These are phyloP conservation scores for Beauveria sp. DNA, from an alignment of 2,329 filamentous ascomycete species.

Conservation along the genomic window DNA sequence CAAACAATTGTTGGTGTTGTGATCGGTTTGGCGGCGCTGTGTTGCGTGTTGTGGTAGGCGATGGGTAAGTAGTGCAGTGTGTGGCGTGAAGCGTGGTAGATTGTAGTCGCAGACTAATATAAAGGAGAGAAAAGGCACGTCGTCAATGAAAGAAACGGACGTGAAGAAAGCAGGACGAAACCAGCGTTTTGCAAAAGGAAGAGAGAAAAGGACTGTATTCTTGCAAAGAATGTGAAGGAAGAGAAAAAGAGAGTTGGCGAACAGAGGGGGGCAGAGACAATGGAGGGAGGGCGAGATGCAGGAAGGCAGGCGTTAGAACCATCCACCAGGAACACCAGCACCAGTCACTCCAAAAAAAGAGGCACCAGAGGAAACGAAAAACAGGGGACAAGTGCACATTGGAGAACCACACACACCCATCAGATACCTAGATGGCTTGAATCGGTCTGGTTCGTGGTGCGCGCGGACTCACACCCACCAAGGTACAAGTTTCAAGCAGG, in stretches of 20 bases:
- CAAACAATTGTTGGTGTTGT: neutral
- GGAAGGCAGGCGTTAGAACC: neutral
- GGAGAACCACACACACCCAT: no score
- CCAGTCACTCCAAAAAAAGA: neutral
- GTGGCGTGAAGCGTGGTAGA: neutral
- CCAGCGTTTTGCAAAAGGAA: slow-evolving; percentile 8
- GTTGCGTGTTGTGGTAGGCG: neutral
- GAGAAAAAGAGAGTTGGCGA: neutral
- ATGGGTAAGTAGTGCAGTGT: neutral
- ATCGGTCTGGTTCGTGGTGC: no score
- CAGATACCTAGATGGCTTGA: no score
- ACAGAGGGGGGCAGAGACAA: neutral
- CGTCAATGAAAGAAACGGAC: slow-evolving; percentile 7
- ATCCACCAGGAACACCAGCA: neutral
- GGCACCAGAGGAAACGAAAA: neutral
- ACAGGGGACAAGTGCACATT: neutral
- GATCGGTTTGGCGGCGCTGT: neutral
- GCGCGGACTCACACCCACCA: no score
- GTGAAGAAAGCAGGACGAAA: slow-evolving; percentile 3
- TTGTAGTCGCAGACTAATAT: slow-evolving; percentile 9
- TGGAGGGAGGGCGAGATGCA: neutral
- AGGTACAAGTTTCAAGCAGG: neutral
- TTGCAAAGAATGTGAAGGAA: slow-evolving; percentile 10
- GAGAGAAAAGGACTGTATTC: neutral
- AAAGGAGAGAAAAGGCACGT: slow-evolving; percentile 5